phyloP scores from a whole-genome alignment of 83 land plant species.

The Picea engelmannii region DNA sequence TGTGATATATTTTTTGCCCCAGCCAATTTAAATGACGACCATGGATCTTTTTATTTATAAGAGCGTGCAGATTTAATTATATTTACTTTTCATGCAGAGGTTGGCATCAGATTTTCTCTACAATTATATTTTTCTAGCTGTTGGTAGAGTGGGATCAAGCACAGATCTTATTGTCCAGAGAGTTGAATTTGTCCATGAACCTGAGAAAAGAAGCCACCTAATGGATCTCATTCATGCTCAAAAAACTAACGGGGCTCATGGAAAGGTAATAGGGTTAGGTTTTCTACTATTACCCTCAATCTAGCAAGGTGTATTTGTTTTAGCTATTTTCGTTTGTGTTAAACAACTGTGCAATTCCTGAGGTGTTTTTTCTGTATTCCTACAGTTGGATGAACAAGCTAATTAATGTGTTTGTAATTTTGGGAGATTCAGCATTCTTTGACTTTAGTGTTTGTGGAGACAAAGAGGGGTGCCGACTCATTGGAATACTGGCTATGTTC shows the following conservation, averaged over 20 bases:
- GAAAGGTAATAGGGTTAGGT: conserved; percentile 41
- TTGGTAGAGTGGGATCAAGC: conserved; percentile 98
- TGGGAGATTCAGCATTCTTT: conserved; percentile 67
- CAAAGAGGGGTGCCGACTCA: conserved; percentile 94
- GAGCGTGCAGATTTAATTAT: not conserved
- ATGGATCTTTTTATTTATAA: not conserved
- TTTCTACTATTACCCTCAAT: too few species aligned
- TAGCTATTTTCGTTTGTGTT: too few species aligned
- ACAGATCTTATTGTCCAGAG: conserved; percentile 94
- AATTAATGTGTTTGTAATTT: not conserved
- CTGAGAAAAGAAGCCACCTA: conserved; percentile 88
- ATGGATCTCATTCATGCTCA: conserved; percentile 93
- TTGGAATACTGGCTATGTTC: conserved; percentile 82
- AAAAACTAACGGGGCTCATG: conserved; percentile 63
- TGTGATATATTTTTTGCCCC: not conserved
- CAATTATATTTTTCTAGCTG: conserved; percentile 89
- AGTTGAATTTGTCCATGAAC: conserved; percentile 81
- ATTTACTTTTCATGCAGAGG: conserved; percentile 53
- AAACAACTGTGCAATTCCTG: not conserved
- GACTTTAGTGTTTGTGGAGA: conserved; percentile 95
- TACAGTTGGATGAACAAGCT: not conserved
- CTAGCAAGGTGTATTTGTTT: not conserved
- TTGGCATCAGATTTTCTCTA: conserved; percentile 90
- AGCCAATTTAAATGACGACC: not conserved
- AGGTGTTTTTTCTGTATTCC: not conserved